phyloP scores from a whole-genome alignment of 73 alveolate genomes.

The Tetrahymena malaccensis region DNA sequence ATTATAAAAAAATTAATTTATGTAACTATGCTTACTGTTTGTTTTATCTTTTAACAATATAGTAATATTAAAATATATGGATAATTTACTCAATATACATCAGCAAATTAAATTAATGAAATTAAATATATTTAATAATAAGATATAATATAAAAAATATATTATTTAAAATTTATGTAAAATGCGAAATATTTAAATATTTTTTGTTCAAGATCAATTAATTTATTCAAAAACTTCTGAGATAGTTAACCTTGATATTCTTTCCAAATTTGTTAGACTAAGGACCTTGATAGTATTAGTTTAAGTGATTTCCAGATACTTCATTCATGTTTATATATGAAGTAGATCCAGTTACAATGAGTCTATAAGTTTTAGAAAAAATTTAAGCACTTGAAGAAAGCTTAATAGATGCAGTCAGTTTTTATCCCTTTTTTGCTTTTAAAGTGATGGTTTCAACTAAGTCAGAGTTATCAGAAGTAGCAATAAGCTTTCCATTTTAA shows the following conservation, averaged over 20 bases:
- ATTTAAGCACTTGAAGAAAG: neutral
- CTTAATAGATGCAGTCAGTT: neutral
- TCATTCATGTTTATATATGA: neutral
- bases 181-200: no score
- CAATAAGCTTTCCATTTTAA: neutral
- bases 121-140: no score
- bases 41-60: no score
- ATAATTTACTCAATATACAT: no score
- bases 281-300: neutral
- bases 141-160: no score
- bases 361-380: neutral
- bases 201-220: no score
- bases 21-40: no score
- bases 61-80: no score
- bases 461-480: neutral
- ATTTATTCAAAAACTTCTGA: neutral
- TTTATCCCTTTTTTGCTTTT: neutral
- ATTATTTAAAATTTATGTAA: no score
- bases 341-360: constrained; percentile 25
- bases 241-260: neutral
- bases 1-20: no score
- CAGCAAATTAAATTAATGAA: no score
- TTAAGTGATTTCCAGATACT: neutral
- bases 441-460: neutral
- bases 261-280: neutral